A percentile compares a stretch with the other conserved stretches of the same genome.
phyloP scores from a whole-genome alignment of 2,329 filamentous ascomycete genomes.

The Pleurostoma richardsiae region DNA sequence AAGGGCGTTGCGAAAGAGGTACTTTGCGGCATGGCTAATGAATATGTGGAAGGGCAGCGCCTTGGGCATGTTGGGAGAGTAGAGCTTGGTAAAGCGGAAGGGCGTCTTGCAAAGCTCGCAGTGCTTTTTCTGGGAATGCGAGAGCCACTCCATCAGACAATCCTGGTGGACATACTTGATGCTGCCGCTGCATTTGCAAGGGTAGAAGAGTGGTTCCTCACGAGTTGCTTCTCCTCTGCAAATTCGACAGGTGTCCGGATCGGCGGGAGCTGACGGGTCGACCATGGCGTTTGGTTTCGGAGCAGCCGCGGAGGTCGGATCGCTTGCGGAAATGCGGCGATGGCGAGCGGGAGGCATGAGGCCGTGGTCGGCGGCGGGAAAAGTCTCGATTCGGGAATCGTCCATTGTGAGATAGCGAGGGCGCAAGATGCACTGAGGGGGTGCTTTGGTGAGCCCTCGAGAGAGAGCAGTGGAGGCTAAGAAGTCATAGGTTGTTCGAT shows the following conservation, averaged over 20 bases:
- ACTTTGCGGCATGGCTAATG: constrained; percentile 68
- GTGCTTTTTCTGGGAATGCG: constrained; percentile 98
- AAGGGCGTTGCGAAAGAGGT: constrained; percentile 65
- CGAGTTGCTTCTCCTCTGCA: constrained; percentile 82
- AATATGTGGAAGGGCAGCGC: constrained; percentile 79
- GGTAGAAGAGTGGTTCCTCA: constrained; percentile 88
- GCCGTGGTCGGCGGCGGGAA: too few relatives aligned
- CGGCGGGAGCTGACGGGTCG: constrained; percentile 18
- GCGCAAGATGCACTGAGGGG: too few relatives aligned
- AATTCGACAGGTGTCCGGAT: constrained; percentile 89
- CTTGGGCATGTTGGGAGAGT: constrained; percentile 88
- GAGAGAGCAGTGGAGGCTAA: too few relatives aligned
- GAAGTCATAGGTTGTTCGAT: too few relatives aligned
- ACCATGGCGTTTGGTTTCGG: background rate
- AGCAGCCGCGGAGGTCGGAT: too few relatives aligned
- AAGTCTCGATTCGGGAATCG: too few relatives aligned
- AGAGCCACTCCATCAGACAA: constrained; percentile 97
- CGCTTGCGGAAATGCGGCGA: too few relatives aligned
- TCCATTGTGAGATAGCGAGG: too few relatives aligned
- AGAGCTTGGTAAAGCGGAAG: constrained; percentile 97
- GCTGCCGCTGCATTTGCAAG: constrained; percentile 97
- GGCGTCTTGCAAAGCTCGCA: constrained; percentile 99
- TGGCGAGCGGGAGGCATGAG: too few relatives aligned
- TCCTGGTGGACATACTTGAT: constrained; percentile 98
- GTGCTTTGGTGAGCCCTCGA: too few relatives aligned